Percentiles rank a stretch among this genome's conserved stretches.
These are phyloP conservation scores for Euphorbia schlechtendalii DNA, from an alignment of 441 rosid species.

Conservation along the genomic window DNA sequence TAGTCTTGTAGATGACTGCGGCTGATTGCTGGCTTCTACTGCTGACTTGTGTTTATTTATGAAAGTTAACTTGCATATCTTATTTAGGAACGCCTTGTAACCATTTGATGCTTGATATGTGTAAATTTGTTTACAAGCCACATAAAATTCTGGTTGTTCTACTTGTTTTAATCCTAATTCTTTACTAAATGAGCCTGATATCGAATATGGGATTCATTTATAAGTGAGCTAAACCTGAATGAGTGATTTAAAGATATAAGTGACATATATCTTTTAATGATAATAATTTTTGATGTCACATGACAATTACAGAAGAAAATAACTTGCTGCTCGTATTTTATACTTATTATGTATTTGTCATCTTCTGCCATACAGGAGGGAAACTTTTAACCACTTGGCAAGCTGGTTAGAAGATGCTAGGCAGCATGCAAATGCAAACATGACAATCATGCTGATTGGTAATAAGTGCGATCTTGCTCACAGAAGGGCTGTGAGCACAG, in stretches of 20 bases:
- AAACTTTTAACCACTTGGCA: constrained; percentile 94
- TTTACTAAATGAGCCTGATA: not conserved
- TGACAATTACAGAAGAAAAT: not conserved
- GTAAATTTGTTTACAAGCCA: not conserved
- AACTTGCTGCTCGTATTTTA: not conserved
- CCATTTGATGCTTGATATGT: not conserved
- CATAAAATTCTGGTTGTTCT: not conserved
- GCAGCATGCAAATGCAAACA: constrained; percentile 97
- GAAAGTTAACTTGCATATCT: not conserved
- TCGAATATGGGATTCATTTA: not conserved
- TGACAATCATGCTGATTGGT: constrained; percentile 96
- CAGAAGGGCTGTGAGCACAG: constrained; percentile 88
- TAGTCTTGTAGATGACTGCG: not conserved
- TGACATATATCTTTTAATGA: not conserved
- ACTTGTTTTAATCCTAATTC: not conserved
- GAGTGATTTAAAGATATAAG: not conserved
- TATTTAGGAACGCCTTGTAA: not conserved
- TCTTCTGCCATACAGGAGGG: constrained; percentile 56
- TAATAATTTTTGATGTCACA: not conserved
- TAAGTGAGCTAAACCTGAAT: not conserved
- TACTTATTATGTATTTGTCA: not conserved
- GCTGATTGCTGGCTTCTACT: not conserved
- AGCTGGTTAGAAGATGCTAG: constrained; percentile 99
- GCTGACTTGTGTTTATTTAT: not conserved
- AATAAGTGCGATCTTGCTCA: constrained; percentile 96